These are phyloP conservation scores for Fusarium tanahbumbuense DNA, from an alignment of 2,329 filamentous ascomycete species.

Conservation along the genomic window DNA sequence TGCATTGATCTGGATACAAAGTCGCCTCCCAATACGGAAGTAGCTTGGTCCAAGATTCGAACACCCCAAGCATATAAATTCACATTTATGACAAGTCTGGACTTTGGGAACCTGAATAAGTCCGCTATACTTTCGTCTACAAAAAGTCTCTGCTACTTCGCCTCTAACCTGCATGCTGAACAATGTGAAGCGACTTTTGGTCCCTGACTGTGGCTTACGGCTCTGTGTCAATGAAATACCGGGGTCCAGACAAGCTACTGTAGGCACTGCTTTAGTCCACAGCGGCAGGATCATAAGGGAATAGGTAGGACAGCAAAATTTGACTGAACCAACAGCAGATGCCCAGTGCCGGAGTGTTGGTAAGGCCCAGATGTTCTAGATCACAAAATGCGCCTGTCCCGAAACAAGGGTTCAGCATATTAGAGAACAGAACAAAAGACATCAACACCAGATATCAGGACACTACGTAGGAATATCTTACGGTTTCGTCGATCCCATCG, in stretches of 20 bases:
- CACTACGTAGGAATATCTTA: conserved; percentile 9
- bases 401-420: conserved; percentile 23
- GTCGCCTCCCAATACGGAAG: not conserved
- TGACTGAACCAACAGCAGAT: conserved; percentile 26
- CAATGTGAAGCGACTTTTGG: not conserved
- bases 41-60: not conserved
- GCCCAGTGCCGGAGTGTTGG: conserved; percentile 14
- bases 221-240: not conserved
- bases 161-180: conserved; percentile 6
- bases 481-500: conserved; percentile 26
- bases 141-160: conserved; percentile 8
- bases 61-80: not conserved
- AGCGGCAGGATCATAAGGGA: conserved; percentile 2
- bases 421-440: not conserved
- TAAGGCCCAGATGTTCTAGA: conserved; percentile 15
- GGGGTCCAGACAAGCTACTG: conserved; percentile 23
- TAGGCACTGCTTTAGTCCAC: conserved; percentile 15
- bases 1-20: not conserved
- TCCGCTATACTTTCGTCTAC: not conserved
- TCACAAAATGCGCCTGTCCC: conserved; percentile 1
- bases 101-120: not conserved
- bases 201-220: conserved; percentile 3
- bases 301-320: not conserved
- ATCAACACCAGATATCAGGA: not conserved
- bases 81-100: not conserved